phyloP scores from a whole-genome alignment of 768 basidiomycete species.

The Mycena polygramma region DNA sequence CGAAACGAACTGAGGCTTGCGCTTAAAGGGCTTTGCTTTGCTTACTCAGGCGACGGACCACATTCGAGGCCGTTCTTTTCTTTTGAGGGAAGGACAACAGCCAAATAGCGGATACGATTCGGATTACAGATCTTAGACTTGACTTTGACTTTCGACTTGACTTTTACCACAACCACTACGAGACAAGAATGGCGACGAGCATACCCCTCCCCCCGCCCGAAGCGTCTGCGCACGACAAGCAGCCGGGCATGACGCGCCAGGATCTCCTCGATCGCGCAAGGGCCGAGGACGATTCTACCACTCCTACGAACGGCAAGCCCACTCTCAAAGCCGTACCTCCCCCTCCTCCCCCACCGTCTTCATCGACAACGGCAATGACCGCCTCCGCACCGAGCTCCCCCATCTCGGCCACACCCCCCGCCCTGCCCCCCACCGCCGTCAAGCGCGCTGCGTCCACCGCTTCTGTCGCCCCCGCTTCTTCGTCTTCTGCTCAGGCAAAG shows the following conservation, averaged over 20 bases:
- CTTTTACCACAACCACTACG: neutral
- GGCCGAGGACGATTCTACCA: neutral
- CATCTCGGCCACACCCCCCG: neutral
- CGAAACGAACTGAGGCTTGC: no score
- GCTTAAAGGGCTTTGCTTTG: no score
- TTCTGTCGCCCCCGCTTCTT: neutral
- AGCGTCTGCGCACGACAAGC: conserved; percentile 28
- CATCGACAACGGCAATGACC: no score
- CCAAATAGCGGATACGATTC: neutral
- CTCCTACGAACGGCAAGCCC: neutral
- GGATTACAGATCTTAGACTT: neutral
- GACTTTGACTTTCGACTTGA: no score
- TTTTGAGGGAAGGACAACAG: no score
- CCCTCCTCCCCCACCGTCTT: no score
- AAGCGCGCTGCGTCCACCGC: conserved; percentile 17
- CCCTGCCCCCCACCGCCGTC: neutral
- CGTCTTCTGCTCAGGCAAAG: neutral
- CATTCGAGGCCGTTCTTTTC: no score
- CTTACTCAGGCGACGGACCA: no score
- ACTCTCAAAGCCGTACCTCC: no score
- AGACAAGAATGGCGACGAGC: conserved; percentile 8
- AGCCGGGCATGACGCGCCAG: conserved; percentile 33
- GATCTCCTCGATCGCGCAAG: conserved; percentile 27
- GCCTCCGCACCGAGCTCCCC: conserved; percentile 12
- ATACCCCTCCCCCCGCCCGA: conserved; percentile 36